Percentiles rank a stretch among this genome's conserved stretches.
phyloP scores from a whole-genome alignment of 768 basidiomycete genomes.

The Boletus rubroflammeus region DNA sequence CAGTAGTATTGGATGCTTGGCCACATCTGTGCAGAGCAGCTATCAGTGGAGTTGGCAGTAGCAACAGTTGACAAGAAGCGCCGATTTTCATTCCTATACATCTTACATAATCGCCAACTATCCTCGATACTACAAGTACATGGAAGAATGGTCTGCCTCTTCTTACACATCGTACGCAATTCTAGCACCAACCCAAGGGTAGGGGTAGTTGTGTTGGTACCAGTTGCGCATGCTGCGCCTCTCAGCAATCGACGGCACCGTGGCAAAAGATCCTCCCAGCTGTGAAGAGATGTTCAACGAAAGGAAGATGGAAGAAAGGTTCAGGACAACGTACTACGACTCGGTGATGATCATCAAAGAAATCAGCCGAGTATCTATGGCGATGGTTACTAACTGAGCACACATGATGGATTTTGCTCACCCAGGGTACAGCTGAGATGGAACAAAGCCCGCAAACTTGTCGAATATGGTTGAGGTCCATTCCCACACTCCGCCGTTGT shows the following conservation, averaged over 20 bases:
- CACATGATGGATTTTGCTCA: slow-evolving; percentile 30
- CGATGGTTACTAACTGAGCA: background rate
- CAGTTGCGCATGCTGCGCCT: slow-evolving; percentile 81
- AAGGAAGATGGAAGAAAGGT: background rate
- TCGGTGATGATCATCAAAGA: slow-evolving; percentile 84
- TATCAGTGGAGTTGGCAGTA: background rate
- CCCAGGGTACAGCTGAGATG: slow-evolving; percentile 84
- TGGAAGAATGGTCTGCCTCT: background rate
- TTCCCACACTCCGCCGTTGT: slow-evolving; percentile 97
- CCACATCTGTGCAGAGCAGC: slow-evolving; percentile 31
- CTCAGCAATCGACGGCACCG: slow-evolving; percentile 77
- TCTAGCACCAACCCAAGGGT: slow-evolving; percentile 79
- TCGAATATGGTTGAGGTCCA: slow-evolving; percentile 88
- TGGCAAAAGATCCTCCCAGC: slow-evolving; percentile 90
- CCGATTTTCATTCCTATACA: background rate
- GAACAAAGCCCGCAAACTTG: slow-evolving; percentile 67
- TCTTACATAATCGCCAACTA: slow-evolving; percentile 12
- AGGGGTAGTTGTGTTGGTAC: slow-evolving; percentile 90
- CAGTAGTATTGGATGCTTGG: slow-evolving; percentile 64
- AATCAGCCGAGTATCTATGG: slow-evolving; percentile 75
- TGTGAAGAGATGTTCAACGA: slow-evolving; percentile 28
- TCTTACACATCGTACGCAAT: slow-evolving; percentile 51
- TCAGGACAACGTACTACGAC: slow-evolving; percentile 66
- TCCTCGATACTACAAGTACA: slow-evolving; percentile 4
- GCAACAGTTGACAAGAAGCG: background rate